phyloP scores from a whole-genome alignment of 768 basidiomycete genomes.

The Calocera cornea region DNA sequence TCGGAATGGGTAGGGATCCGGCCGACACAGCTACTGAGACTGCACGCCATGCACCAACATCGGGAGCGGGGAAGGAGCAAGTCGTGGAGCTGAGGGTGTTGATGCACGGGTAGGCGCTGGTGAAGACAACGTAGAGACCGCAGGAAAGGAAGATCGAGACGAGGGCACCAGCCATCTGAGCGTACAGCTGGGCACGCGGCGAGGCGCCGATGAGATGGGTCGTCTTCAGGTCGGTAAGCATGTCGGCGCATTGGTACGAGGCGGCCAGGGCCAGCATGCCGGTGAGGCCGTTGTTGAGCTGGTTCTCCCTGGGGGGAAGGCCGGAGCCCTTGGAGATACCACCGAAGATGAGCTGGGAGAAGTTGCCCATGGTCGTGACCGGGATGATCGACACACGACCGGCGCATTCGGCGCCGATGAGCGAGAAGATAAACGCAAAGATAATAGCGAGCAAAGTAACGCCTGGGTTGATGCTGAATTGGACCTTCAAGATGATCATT shows the following conservation, averaged over 20 bases:
- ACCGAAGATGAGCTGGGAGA: constrained; percentile 53
- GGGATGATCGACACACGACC: constrained; percentile 52
- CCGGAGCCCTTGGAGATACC: constrained; percentile 40
- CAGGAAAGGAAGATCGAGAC: constrained; percentile 47
- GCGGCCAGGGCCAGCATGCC: constrained; percentile 43
- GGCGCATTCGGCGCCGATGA: constrained; percentile 49
- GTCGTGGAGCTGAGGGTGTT: constrained; percentile 22
- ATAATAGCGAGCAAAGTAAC: constrained; percentile 44
- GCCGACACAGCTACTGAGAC: constrained; percentile 40
- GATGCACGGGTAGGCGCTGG: constrained; percentile 49
- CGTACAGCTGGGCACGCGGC: constrained; percentile 48
- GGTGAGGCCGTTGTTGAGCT: constrained; percentile 37
- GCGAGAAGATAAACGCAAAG: constrained; percentile 51
- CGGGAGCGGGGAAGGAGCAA: constrained; percentile 45
- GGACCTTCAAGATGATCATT: constrained; percentile 35
- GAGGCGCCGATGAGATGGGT: constrained; percentile 53
- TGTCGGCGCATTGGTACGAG: constrained; percentile 45
- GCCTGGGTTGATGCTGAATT: constrained; percentile 20
- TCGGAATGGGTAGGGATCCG: constrained; percentile 40
- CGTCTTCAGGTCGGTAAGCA: constrained; percentile 59
- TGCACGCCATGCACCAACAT: constrained; percentile 43
- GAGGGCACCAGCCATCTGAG: constrained; percentile 43
- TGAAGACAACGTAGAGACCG: constrained; percentile 40
- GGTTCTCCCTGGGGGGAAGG: constrained; percentile 26
- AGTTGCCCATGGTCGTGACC: constrained; percentile 44